These are phyloP conservation scores for Hypoxylon lienhwacheense DNA, from an alignment of 495 filamentous ascomycete species.

Conservation along the genomic window DNA sequence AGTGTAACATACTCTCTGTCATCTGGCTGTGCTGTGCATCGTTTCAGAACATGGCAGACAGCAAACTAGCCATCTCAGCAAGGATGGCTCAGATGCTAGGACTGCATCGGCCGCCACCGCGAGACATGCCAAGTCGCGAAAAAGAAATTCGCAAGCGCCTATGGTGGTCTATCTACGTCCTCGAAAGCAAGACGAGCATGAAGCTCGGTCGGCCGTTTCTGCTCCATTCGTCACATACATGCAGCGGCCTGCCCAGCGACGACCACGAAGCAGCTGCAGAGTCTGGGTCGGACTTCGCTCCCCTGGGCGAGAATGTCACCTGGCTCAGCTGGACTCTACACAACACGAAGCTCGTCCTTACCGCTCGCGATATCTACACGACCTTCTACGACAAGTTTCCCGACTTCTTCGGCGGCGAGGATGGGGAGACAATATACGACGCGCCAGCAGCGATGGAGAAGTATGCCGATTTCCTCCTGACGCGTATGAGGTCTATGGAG, in stretches of 20 bases:
- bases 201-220: slow-evolving; percentile 52
- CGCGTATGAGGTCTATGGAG: slow-evolving; percentile 35
- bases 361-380: slow-evolving; percentile 43
- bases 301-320: slow-evolving; percentile 29
- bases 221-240: slow-evolving; percentile 34
- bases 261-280: slow-evolving; percentile 32
- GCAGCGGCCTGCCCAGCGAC: slow-evolving; percentile 41
- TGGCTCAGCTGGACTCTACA: slow-evolving; percentile 43
- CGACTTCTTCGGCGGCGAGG: slow-evolving; percentile 14
- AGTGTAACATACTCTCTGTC: slow-evolving; percentile 50
- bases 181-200: slow-evolving; percentile 52
- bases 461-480: slow-evolving; percentile 36
- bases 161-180: slow-evolving; percentile 53
- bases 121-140: slow-evolving; percentile 36
- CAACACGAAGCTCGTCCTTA: slow-evolving; percentile 42
- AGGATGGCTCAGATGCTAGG: slow-evolving; percentile 51
- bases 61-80: slow-evolving; percentile 42
- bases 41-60: slow-evolving; percentile 52
- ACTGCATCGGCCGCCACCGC: slow-evolving; percentile 49
- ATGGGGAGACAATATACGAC: slow-evolving; percentile 5
- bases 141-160: slow-evolving; percentile 47
- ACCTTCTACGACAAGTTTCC: slow-evolving; percentile 38
- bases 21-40: slow-evolving; percentile 52
- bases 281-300: slow-evolving; percentile 43
- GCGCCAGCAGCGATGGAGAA: slow-evolving; percentile 24